Conservation (phyloP, 192 early-diverging fungal species). For the Diversispora epigaea region DNA sequence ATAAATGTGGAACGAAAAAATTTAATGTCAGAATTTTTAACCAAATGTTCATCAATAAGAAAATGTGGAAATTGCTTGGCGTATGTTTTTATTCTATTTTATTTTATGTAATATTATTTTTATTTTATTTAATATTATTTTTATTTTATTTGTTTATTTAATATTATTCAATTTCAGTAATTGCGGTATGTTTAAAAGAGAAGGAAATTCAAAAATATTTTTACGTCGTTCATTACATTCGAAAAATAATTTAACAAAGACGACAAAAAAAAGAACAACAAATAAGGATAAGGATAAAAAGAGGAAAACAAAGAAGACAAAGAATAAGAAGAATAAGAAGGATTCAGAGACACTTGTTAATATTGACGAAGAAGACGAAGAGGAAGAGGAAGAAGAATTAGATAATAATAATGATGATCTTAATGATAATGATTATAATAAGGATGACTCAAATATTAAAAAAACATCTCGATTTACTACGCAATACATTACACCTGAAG, state of each 20-base stretch:
- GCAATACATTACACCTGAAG: constrained; percentile 66
- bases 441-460: constrained; percentile 40
- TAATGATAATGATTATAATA: constrained; percentile 28
- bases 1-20: constrained; percentile 53
- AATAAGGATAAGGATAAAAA: not conserved
- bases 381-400: too few species aligned
- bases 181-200: constrained; percentile 74
- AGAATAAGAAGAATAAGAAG: constrained; percentile 47
- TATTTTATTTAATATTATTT: too few species aligned
- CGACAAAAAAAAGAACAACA: not conserved
- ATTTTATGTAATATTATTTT: too few species aligned
- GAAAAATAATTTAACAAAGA: constrained; percentile 48
- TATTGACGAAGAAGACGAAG: too few species aligned
- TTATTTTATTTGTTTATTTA: too few species aligned
- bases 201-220: constrained; percentile 85
- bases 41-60: constrained; percentile 38
- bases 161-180: constrained; percentile 18
- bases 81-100: constrained; percentile 28
- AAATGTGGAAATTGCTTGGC: constrained; percentile 69
- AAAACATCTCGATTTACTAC: constrained; percentile 40
- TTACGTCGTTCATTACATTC: constrained; percentile 65
- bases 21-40: constrained; percentile 53
- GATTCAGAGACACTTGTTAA: constrained; percentile 3
- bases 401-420: too few species aligned
- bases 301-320: constrained; percentile 32